Percentiles rank a stretch among this genome's conserved stretches.
These are phyloP conservation scores for Musa acuminata DNA, from an alignment of 176 grass and related monocot species.

Conservation along the genomic window DNA sequence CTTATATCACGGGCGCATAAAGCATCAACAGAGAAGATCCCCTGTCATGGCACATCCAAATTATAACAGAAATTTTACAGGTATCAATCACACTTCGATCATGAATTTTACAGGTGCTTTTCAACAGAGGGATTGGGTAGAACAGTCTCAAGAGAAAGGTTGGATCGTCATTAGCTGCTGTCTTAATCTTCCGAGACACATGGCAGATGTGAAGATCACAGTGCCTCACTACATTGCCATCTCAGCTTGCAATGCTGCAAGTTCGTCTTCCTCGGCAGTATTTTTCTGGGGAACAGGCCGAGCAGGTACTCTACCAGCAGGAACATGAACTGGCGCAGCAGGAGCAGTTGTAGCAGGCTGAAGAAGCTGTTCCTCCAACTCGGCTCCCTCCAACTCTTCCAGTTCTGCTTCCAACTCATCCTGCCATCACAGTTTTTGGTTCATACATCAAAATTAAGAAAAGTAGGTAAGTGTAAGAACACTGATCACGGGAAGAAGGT, in stretches of 20 bases:
- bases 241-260: conserved; percentile 73
- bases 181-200: not conserved
- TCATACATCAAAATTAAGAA: not conserved
- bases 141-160: not conserved
- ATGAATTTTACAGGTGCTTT: not conserved
- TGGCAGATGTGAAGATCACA: not conserved
- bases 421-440: conserved; percentile 21
- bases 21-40: conserved; percentile 1
- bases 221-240: conserved; percentile 68
- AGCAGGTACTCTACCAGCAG: conserved; percentile 22
- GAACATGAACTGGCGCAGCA: conserved; percentile 40
- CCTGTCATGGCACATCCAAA: not conserved
- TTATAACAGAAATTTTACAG: not conserved
- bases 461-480: not conserved
- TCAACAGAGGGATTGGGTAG: not conserved
- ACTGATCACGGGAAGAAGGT: not conserved
- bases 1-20: not conserved
- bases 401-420: conserved; percentile 81
- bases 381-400: conserved; percentile 71
- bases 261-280: conserved; percentile 67
- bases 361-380: conserved; percentile 70
- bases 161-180: not conserved
- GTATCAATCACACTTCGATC: no score
- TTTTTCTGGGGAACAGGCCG: conserved; percentile 48
- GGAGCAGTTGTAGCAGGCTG: conserved; percentile 53